Evolutionary conservation across 345 rosid genomes (phyloP).

Genomic region (Turritis glabra): DNA sequence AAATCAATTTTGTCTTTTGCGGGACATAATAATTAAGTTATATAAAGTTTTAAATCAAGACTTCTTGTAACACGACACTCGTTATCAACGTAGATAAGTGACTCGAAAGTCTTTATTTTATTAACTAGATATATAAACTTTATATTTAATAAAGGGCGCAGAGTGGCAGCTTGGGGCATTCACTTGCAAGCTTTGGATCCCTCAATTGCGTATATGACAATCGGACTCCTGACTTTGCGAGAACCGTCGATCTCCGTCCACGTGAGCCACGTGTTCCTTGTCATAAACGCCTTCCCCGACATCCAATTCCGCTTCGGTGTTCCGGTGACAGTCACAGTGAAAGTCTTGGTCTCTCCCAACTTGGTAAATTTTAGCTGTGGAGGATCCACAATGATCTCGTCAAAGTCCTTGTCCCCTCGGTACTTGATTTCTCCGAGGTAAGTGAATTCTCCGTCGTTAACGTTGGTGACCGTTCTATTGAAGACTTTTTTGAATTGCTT

Average conservation of each 20-base stretch:
- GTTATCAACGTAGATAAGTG: background rate
- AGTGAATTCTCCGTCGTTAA: conserved; percentile 40
- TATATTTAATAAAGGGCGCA: background rate
- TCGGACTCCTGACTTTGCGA: conserved; percentile 29
- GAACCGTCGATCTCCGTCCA: conserved; percentile 22
- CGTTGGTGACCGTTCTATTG: conserved; percentile 60
- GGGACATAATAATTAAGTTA: no score
- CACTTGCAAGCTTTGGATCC: background rate
- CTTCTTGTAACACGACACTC: no score
- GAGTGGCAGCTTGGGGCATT: background rate
- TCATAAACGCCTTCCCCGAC: background rate
- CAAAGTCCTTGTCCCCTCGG: background rate
- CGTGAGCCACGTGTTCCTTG: conserved; percentile 20
- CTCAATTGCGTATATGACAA: conserved; percentile 17
- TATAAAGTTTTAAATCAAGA: no score
- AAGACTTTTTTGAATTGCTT: conserved; percentile 30
- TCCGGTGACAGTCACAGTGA: conserved; percentile 44
- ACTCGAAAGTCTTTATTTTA: background rate
- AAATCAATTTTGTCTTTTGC: background rate
- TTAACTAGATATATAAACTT: background rate
- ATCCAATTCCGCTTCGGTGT: background rate
- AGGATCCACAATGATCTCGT: conserved; percentile 42
- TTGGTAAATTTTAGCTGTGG: conserved; percentile 37
- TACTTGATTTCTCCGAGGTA: conserved; percentile 38
- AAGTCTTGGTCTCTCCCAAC: conserved; percentile 41